Evolutionary conservation across 108 stramenopile genomes (phyloP), one percentile per base, ranked within the genome.

Genomic region (Nannochloropsis salina): DNA sequence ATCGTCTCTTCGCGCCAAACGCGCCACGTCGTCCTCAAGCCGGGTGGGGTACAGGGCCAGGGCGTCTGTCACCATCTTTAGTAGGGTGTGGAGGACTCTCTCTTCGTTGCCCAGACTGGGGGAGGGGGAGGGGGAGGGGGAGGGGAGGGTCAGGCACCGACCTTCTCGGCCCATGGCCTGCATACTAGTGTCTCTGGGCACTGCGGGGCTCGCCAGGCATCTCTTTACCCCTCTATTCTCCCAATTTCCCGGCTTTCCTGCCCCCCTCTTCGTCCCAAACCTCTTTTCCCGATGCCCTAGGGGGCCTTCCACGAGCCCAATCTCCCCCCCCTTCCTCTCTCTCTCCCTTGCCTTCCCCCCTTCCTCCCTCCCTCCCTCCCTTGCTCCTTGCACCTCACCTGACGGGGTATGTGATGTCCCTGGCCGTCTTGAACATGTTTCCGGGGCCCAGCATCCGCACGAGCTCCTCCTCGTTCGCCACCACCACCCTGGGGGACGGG

Each of bases 71-170:
- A 44, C 41, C 18, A 88, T 40, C 20, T 9, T 40, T 43, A 51
- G 12, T 1, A 91, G 85, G 20, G 42, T 42, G 40, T 88, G 42
- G 44, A 91, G 61, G 42, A 87, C 89, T 15, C 86, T 47, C 12
- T 9, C 42, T 41, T 91, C 91, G 86, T 90, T 90, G 82, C 87
- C 41, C 21, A 88, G 20, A 86, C 89, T 86, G n/a, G n/a, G n/a
- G 61, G 61, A 74, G 61, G 61, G 61, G n/a, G 61, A 74, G 61
- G 61, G 61, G 5, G 61, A n/a, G 61, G n/a, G 5, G 61, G 61
- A 74, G 2, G 61, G 5, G 61, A 74, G 61, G 61, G 47, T 11
- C 47, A 51, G 4, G 15, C 2, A 74, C 20, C n/a, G 61, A 20
- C 20, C 61, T n/a, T n/a, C n/a, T n/a, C n/a, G n/a, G n/a, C n/a